Conservation (phyloP, 129 eudicot species). For the Silybum marianum region DNA sequence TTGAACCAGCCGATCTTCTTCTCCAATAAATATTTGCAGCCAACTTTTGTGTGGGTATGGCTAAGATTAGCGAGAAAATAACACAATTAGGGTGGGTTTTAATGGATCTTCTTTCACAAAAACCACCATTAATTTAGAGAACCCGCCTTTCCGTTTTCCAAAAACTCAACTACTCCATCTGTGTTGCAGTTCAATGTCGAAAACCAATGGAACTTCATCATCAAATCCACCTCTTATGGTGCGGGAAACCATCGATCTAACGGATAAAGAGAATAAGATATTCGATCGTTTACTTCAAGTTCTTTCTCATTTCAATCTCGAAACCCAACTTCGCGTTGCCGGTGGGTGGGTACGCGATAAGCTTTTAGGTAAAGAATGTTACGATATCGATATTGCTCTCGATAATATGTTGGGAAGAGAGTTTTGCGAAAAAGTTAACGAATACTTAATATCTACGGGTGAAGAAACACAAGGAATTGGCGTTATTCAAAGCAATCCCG, state of each 20-base stretch:
- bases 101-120: slow-evolving; percentile 21
- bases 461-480: slow-evolving; percentile 71
- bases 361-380: slow-evolving; percentile 94
- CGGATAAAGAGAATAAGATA: slow-evolving; percentile 66
- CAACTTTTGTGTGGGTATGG: slow-evolving; percentile 31
- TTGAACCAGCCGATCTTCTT: too few species aligned
- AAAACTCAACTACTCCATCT: slow-evolving; percentile 13
- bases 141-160: background rate
- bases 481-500: slow-evolving; percentile 95
- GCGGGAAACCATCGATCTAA: slow-evolving; percentile 58
- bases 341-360: slow-evolving; percentile 99
- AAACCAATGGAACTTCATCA: slow-evolving; percentile 13
- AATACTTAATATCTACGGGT: slow-evolving; percentile 70
- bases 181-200: slow-evolving; percentile 30
- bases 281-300: slow-evolving; percentile 72
- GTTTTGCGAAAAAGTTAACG: slow-evolving; percentile 83
- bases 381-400: slow-evolving; percentile 91
- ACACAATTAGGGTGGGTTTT: slow-evolving; percentile 2
- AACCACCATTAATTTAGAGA: slow-evolving; percentile 2
- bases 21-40: slow-evolving; percentile 34
- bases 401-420: slow-evolving; percentile 91
- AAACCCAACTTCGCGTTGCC: slow-evolving; percentile 91
- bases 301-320: slow-evolving; percentile 54
- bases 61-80: slow-evolving; percentile 19
- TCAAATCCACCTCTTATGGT: slow-evolving; percentile 13